Percentiles rank a stretch among this genome's conserved stretches.
Evolutionary conservation across 1,139 yeast genomes (phyloP).

Genomic region (Sugiyamaella novakii): DNA sequence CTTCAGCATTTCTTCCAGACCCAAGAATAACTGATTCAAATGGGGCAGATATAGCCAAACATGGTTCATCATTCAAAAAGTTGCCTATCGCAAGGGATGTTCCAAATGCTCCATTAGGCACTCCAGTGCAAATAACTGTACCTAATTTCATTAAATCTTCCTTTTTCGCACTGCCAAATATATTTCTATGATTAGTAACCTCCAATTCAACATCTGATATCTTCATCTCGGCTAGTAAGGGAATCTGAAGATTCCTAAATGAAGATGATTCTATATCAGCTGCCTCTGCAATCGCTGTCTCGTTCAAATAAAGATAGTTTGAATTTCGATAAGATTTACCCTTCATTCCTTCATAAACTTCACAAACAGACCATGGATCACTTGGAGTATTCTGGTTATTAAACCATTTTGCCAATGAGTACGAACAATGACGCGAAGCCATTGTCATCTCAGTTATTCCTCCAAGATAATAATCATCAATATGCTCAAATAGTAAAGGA

Average conservation of each 20-base stretch:
- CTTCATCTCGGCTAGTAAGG: neutral
- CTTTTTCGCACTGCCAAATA: neutral
- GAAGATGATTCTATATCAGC: conserved; percentile 2
- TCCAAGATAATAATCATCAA: conserved; percentile 55
- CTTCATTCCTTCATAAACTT: conserved; percentile 39
- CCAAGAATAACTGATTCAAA: conserved; percentile 39
- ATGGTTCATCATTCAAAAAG: conserved; percentile 41
- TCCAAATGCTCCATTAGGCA: conserved; percentile 45
- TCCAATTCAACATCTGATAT: conserved; percentile 1
- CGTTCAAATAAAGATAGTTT: conserved; percentile 6
- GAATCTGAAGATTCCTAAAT: neutral
- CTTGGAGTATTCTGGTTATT: conserved; percentile 32
- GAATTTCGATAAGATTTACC: conserved; percentile 11
- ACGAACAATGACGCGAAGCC: conserved; percentile 46
- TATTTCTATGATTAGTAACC: neutral
- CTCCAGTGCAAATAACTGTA: conserved; percentile 32
- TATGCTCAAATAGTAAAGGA: conserved; percentile 47
- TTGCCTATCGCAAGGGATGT: conserved; percentile 46
- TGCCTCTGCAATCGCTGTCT: neutral
- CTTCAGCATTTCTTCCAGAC: conserved; percentile 13
- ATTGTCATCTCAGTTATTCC: conserved; percentile 52
- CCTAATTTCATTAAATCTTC: conserved; percentile 12
- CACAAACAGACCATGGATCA: conserved; percentile 51
- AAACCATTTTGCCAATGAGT: conserved; percentile 48
- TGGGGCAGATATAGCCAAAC: conserved; percentile 55